A percentile compares a stretch with the other conserved stretches of the same genome.
These are phyloP conservation scores for Eremochloa ophiuroides DNA, from an alignment of 176 grass and related monocot species.

Conservation along the genomic window DNA sequence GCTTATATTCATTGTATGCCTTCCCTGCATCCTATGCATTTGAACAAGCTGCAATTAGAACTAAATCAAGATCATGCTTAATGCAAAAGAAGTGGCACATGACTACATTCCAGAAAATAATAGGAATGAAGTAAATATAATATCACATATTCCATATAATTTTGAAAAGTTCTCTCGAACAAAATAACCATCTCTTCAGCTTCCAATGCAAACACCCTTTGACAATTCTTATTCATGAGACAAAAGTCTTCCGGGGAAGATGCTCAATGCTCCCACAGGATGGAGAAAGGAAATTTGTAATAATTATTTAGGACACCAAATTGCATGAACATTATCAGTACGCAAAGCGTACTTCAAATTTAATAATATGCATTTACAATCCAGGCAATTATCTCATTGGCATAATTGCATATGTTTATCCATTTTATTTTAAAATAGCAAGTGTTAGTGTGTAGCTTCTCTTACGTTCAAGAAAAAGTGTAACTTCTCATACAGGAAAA, in stretches of 20 bases:
- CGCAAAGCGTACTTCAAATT: background rate
- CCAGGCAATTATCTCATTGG: background rate
- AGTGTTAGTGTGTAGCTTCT: background rate
- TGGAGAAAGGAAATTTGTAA: background rate
- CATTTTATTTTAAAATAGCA: background rate
- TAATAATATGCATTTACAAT: background rate
- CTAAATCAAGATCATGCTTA: background rate
- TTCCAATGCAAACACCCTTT: background rate
- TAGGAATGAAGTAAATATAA: background rate
- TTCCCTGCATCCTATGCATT: constrained; percentile 65
- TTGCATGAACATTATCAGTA: background rate
- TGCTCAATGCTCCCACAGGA: background rate
- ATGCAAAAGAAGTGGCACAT: constrained; percentile 3
- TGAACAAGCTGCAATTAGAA: constrained; percentile 7
- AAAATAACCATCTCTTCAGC: background rate
- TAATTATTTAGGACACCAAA: background rate
- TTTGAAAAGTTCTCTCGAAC: background rate
- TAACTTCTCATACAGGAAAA: background rate
- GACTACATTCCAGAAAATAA: background rate
- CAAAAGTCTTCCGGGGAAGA: background rate
- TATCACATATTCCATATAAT: background rate
- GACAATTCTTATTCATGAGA: background rate
- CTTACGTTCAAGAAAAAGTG: background rate
- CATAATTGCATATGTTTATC: background rate
- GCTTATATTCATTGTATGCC: constrained; percentile 85